A percentile compares a stretch with the other conserved stretches of the same genome.
phyloP scores from a whole-genome alignment of 1,139 yeast species.

The Hemisphaericaspora xylanilytica region DNA sequence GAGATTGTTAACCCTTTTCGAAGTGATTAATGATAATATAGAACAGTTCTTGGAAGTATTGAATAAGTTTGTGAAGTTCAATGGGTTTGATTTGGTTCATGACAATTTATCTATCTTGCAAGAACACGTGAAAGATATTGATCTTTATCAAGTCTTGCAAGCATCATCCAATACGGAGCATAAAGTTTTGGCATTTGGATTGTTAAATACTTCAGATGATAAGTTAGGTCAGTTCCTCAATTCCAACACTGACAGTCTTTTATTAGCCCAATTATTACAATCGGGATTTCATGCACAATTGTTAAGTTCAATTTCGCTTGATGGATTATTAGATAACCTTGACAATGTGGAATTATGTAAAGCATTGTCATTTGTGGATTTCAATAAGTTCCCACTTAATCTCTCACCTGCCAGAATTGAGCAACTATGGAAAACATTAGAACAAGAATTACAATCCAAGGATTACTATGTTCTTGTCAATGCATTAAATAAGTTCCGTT shows the following conservation, averaged over 20 bases:
- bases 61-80: constrained; percentile 42
- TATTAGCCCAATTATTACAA: constrained; percentile 24
- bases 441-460: constrained; percentile 24
- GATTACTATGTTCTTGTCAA: constrained; percentile 26
- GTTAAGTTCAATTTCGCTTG: constrained; percentile 3
- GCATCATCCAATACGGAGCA: constrained; percentile 6
- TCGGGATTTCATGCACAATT: constrained; percentile 12
- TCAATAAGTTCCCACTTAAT: background rate
- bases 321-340: constrained; percentile 3
- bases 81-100: constrained; percentile 32
- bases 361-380: constrained; percentile 11
- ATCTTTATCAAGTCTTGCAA: constrained; percentile 2
- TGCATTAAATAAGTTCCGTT: constrained; percentile 30
- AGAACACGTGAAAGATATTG: background rate
- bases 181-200: constrained; percentile 10
- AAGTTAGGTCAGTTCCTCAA: background rate
- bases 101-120: constrained; percentile 30
- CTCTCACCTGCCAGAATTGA: constrained; percentile 1
- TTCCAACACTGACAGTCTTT: constrained; percentile 2
- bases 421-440: constrained; percentile 20
- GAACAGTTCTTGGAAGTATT: constrained; percentile 29
- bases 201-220: background rate
- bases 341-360: constrained; percentile 10
- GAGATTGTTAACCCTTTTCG: constrained; percentile 38
- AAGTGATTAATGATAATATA: constrained; percentile 16